phyloP scores from a whole-genome alignment of 371 early-diverging fungal genomes.

The Mucor piriformis region DNA sequence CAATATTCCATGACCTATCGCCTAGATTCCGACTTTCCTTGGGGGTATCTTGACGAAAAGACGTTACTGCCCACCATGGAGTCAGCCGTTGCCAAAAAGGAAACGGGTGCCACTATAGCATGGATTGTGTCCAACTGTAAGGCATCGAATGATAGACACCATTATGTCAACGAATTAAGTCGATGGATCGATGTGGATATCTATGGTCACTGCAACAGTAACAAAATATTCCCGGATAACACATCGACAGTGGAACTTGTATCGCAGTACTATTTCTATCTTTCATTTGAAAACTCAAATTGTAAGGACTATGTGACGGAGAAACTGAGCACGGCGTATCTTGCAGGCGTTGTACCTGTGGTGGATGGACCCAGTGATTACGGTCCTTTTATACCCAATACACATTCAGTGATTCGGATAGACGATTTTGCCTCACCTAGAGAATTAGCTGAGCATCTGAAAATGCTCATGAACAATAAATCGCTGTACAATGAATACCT shows the following conservation, averaged over 20 bases:
- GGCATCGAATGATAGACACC: constrained; percentile 12
- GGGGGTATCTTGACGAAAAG: constrained; percentile 11
- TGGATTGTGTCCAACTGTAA: constrained; percentile 21
- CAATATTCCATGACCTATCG: constrained; percentile 21
- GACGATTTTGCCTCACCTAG: constrained; percentile 11
- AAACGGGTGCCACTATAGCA: background rate
- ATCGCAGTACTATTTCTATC: constrained; percentile 9
- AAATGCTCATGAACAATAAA: background rate
- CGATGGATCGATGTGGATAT: constrained; percentile 15
- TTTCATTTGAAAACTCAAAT: constrained; percentile 12
- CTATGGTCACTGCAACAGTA: constrained; percentile 14
- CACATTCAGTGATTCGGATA: constrained; percentile 7
- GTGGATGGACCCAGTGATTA: constrained; percentile 21
- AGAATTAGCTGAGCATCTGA: background rate
- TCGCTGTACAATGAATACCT: constrained; percentile 2
- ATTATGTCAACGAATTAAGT: constrained; percentile 9
- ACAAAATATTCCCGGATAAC: background rate
- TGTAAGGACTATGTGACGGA: constrained; percentile 20
- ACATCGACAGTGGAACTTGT: constrained; percentile 7
- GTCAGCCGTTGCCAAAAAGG: background rate
- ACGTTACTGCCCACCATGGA: background rate
- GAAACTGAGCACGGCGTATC: constrained; percentile 9
- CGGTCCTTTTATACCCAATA: constrained; percentile 16
- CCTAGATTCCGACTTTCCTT: constrained; percentile 14
- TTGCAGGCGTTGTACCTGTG: constrained; percentile 11